Percentiles rank a stretch among this genome's conserved stretches.
These are phyloP conservation scores for Haematococcus sp. DNA, from an alignment of 139 green algal species.

Conservation along the genomic window DNA sequence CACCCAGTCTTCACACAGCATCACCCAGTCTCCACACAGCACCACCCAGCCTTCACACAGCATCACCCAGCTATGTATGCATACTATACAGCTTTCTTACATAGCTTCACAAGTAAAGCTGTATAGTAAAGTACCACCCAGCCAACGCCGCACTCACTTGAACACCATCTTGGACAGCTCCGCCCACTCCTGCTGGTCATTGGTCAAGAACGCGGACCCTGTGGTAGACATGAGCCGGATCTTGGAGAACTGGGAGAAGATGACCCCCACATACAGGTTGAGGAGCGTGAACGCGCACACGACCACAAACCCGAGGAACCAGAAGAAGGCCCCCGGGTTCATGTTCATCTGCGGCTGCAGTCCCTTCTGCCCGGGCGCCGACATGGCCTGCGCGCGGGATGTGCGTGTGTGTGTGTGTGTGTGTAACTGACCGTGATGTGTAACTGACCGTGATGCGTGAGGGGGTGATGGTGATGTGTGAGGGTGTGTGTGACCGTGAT, in stretches of 20 bases:
- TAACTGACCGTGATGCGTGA: too few relatives aligned
- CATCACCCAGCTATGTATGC: too few relatives aligned
- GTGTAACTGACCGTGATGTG: not conserved
- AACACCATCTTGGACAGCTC: conserved; percentile 75
- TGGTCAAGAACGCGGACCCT: conserved; percentile 68
- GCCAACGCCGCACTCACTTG: conserved; percentile 18
- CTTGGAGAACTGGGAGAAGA: conserved; percentile 81
- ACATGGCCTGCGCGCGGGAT: conserved; percentile 42
- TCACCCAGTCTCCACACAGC: too few relatives aligned
- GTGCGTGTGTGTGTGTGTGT: not conserved
- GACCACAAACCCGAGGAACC: conserved; percentile 72
- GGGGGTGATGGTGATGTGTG: too few relatives aligned
- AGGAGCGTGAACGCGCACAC: conserved; percentile 79
- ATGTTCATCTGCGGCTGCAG: conserved; percentile 56
- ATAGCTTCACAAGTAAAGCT: too few relatives aligned
- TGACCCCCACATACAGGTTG: conserved; percentile 82
- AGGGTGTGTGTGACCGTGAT: too few relatives aligned
- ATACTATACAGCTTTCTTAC: too few relatives aligned
- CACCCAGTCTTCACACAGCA: too few relatives aligned
- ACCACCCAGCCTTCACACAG: too few relatives aligned
- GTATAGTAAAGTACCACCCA: not conserved
- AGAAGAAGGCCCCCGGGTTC: conserved; percentile 71
- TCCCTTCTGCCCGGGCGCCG: conserved; percentile 36
- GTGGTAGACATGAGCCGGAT: conserved; percentile 69
- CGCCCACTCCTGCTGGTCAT: conserved; percentile 68